Conservation (phyloP, 805 yeast species). For the Lachancea sp. region DNA sequence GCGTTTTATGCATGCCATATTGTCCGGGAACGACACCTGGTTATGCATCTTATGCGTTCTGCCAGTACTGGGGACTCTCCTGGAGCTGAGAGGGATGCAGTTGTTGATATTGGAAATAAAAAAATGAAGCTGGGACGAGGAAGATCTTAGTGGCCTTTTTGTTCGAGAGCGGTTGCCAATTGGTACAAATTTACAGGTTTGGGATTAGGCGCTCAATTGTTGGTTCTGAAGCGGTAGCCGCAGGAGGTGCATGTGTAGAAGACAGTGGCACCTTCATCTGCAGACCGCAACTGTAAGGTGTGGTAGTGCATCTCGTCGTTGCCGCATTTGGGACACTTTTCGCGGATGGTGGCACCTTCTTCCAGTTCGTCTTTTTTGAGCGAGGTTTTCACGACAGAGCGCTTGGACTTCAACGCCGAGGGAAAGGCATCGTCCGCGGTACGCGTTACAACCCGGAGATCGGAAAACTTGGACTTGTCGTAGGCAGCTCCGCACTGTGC, state of each 20-base stretch:
- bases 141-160: too few species aligned
- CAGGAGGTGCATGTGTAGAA: slow-evolving; percentile 94
- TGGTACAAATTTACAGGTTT: too few species aligned
- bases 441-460: slow-evolving; percentile 78
- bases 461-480: slow-evolving; percentile 47
- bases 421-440: slow-evolving; percentile 95
- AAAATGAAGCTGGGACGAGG: too few species aligned
- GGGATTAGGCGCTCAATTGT: slow-evolving; percentile 69
- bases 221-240: slow-evolving; percentile 90
- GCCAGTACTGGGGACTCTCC: too few species aligned
- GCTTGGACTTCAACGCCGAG: slow-evolving; percentile 68
- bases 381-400: slow-evolving; percentile 85
- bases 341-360: slow-evolving; percentile 95
- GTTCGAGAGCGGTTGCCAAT: too few species aligned
- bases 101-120: too few species aligned
- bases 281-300: slow-evolving; percentile 91
- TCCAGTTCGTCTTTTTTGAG: slow-evolving; percentile 71
- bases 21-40: too few species aligned
- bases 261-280: slow-evolving; percentile 99
- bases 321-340: slow-evolving; percentile 98
- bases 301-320: slow-evolving; percentile 98
- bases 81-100: too few species aligned
- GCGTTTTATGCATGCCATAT: too few species aligned
- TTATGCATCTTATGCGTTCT: too few species aligned
- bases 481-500: slow-evolving; percentile 39